Percentiles rank a stretch among this genome's conserved stretches.
These are phyloP conservation scores for Ophiocytium majus DNA, from an alignment of 352 stramenopile species.

Conservation along the genomic window DNA sequence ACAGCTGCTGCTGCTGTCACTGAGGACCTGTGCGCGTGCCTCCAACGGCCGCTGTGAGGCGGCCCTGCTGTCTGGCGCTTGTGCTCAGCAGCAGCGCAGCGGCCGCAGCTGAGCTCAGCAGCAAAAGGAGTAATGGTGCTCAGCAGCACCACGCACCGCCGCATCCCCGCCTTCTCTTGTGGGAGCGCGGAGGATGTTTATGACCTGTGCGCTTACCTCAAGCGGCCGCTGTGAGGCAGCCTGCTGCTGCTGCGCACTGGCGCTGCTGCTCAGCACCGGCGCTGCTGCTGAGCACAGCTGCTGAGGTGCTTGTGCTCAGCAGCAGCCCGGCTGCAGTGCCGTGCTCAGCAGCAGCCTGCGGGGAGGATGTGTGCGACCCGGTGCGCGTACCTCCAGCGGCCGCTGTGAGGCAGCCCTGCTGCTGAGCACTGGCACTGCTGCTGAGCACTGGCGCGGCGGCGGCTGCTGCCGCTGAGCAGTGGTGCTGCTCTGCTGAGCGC, in stretches of 20 bases:
- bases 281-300: no score
- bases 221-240: constrained; percentile 16
- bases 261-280: not conserved
- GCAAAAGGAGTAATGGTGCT: no score
- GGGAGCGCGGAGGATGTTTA: constrained; percentile 74
- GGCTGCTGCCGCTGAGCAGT: no score
- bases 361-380: no score
- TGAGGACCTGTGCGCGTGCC: constrained; percentile 13
- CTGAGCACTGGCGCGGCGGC: no score
- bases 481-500: constrained; percentile 82
- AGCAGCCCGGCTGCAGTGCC: no score
- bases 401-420: not conserved
- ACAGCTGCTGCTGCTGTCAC: no score
- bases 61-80: not conserved
- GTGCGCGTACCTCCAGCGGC: constrained; percentile 1
- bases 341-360: no score
- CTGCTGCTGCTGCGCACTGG: not conserved
- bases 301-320: no score
- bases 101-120: no score
- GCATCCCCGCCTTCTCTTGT: constrained; percentile 91
- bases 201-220: constrained; percentile 23
- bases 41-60: not conserved
- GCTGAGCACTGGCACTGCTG: no score
- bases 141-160: constrained; percentile 89
- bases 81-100: no score